Evolutionary conservation across 2,329 filamentous ascomycete genomes (phyloP), one percentile per base, ranked within the genome.

Genomic region (Fusarium praegraminearum): DNA sequence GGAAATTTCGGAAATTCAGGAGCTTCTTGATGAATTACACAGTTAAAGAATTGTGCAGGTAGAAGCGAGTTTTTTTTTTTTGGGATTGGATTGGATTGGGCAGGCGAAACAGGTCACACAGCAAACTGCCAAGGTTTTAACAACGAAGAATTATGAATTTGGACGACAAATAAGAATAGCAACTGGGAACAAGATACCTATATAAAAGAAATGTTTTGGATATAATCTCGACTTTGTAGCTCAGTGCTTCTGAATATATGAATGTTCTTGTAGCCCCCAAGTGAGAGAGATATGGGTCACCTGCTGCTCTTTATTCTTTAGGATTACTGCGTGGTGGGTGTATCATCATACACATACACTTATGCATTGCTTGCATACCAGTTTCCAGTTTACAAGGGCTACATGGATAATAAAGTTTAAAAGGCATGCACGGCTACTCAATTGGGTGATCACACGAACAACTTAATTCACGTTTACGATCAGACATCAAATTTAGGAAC

Each of bases 1-100:
- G 82, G 85, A 87, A 54, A 84, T 85, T 67, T 83, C 84, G 36
- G 84, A 86, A 67, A 89, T 96, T 72, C 92, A 90, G 82, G 85
- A 87, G 54, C 85, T 68, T 83, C 84, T 96, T 72, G 90, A 93
- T 79, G 85, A 88, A 62, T 76, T 93, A 13, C 36, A 40, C 13
- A 28, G 65, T 87, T n/a, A 76, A 80, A 16, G 81, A 81, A 52
- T 61, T 78, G 16, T 69, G 74, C 30, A 63, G 15, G 26, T 56
- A 62, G 41, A 38, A 16, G 28, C 20, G 15, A 32, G 7, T 30
- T 9, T 38, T 15, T 35, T 35, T 35, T 35, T 35, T 22, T 13
- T 40, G 0, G 2, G 7, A 5, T 33, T 32, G 43, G 7, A 5
- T 33, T 32, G 43, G n/a, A 30, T 12, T 38, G 7, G 35, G 35